Evolutionary conservation across 768 basidiomycete genomes (phyloP).

Genomic region (Xanthoconium purpureum): DNA sequence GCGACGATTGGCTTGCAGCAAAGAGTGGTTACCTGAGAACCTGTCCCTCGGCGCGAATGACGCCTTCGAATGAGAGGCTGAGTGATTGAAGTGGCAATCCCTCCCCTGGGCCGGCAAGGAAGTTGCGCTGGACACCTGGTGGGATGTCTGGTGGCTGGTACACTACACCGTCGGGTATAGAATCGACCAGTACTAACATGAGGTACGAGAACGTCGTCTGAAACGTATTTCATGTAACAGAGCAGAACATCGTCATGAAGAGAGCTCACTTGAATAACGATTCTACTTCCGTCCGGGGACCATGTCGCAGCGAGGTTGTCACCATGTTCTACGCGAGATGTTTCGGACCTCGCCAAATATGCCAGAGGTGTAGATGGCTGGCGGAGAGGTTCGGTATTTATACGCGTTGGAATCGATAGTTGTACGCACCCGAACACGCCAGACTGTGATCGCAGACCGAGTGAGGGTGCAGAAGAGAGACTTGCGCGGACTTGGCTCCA

Average conservation of each 20-base stretch:
- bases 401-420: background rate
- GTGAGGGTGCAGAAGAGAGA: constrained; percentile 77
- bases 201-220: constrained; percentile 82
- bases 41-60: constrained; percentile 72
- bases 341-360: constrained; percentile 69
- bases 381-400: background rate
- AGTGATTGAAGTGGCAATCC: constrained; percentile 66
- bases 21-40: constrained; percentile 54
- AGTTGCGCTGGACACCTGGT: constrained; percentile 54
- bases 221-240: background rate
- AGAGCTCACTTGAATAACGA: constrained; percentile 71
- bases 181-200: constrained; percentile 67
- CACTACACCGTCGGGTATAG: constrained; percentile 50
- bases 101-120: constrained; percentile 80
- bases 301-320: constrained; percentile 71
- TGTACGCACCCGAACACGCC: constrained; percentile 73
- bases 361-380: constrained; percentile 74
- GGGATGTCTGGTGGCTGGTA: constrained; percentile 54
- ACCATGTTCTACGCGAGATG: constrained; percentile 82
- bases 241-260: background rate
- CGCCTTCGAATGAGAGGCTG: constrained; percentile 73
- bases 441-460: constrained; percentile 67
- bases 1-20: background rate
- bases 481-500: constrained; percentile 67
- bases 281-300: constrained; percentile 77